Conservation (phyloP, 2,329 filamentous ascomycete species). For the Thielaviopsis cerberus region DNA sequence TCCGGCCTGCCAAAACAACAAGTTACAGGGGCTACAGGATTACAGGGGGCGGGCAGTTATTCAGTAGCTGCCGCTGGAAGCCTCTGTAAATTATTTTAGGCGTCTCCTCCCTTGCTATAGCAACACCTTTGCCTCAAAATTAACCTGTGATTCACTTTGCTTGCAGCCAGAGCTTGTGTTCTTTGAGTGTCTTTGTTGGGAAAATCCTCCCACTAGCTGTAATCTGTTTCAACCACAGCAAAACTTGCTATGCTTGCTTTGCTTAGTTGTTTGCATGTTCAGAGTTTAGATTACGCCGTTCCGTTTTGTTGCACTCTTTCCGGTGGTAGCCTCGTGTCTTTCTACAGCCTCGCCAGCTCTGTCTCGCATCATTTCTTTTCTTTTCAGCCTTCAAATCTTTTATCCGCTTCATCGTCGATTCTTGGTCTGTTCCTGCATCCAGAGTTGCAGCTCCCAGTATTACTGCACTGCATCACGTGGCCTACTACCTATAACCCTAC, state of each 20-base stretch:
- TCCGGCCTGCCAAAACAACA: background rate
- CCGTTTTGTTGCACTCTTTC: background rate
- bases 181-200: no score
- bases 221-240: background rate
- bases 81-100: no score
- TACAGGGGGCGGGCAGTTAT: no score
- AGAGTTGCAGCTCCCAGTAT: conserved; percentile 4
- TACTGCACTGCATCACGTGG: background rate
- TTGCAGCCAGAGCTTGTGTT: no score
- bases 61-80: no score
- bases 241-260: background rate
- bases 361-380: background rate
- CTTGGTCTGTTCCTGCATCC: conserved; percentile 5
- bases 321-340: background rate
- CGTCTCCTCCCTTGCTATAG: no score
- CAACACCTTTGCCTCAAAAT: no score
- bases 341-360: background rate
- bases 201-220: background rate
- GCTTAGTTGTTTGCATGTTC: background rate
- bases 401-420: background rate
- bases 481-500: background rate
- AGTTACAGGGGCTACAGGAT: background rate
- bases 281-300: background rate
- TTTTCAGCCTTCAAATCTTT: no score
- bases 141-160: no score